A percentile compares a stretch with the other conserved stretches of the same genome.
phyloP scores from a whole-genome alignment of 306 rosid species.

The Acmispon strigosus region DNA sequence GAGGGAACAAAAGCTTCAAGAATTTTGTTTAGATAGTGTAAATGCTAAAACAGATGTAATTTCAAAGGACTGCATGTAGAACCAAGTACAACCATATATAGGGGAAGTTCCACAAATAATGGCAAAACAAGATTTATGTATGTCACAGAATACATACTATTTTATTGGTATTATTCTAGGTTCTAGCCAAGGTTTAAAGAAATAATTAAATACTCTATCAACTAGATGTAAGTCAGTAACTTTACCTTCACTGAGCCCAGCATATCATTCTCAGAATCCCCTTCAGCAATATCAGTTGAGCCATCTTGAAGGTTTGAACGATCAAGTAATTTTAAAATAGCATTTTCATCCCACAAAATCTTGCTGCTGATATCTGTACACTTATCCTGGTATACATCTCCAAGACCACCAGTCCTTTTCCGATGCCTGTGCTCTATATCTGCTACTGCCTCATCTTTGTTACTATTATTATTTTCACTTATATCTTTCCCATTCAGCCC shows the following conservation, averaged over 20 bases:
- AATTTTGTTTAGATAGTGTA: neutral
- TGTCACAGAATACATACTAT: neutral
- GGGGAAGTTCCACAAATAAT: neutral
- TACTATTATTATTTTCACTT: conserved; percentile 54
- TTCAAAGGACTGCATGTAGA: conserved; percentile 1
- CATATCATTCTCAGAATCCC: conserved; percentile 88
- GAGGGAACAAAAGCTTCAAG: neutral
- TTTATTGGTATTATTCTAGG: neutral
- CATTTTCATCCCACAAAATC: conserved; percentile 94
- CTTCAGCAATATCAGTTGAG: conserved; percentile 74
- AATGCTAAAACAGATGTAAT: neutral
- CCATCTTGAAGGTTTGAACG: conserved; percentile 83
- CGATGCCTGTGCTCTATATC: conserved; percentile 81
- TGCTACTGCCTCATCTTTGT: conserved; percentile 64
- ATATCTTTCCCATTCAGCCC: conserved; percentile 51
- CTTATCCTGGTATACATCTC: conserved; percentile 90
- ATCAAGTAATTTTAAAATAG: conserved; percentile 90
- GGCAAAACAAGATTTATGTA: neutral
- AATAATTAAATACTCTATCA: neutral
- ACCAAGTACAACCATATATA: neutral
- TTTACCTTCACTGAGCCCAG: conserved; percentile 95
- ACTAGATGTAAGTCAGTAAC: conserved; percentile 19
- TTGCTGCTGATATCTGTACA: conserved; percentile 80
- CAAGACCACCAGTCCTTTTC: conserved; percentile 90
- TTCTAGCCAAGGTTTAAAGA: conserved; percentile 6